Evolutionary conservation across 495 filamentous ascomycete genomes (phyloP).

Genomic region (Penicillium fimorum): DNA sequence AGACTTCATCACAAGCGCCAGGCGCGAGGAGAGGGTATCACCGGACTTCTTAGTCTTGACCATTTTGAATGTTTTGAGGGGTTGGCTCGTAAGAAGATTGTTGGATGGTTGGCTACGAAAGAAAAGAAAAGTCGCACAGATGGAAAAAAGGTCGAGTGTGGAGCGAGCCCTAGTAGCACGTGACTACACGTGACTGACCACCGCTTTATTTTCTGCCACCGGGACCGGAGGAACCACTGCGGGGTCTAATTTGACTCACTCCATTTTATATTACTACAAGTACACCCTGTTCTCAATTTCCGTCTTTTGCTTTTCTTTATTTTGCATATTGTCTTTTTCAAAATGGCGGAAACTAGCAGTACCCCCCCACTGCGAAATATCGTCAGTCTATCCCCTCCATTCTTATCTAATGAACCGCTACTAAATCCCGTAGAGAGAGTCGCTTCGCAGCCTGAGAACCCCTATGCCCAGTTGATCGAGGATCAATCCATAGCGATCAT

Average conservation of each 20-base stretch:
- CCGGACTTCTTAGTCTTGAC: slow-evolving; percentile 92
- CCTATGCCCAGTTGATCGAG: slow-evolving; percentile 80
- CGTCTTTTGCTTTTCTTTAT: background rate
- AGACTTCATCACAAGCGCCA: slow-evolving; percentile 96
- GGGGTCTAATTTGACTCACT: slow-evolving; percentile 12
- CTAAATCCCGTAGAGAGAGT: slow-evolving; percentile 67
- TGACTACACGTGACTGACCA: background rate
- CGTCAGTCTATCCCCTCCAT: slow-evolving; percentile 43
- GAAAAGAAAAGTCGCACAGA: slow-evolving; percentile 5
- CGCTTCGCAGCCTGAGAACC: slow-evolving; percentile 80
- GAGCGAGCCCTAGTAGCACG: slow-evolving; percentile 6
- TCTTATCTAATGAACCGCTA: slow-evolving; percentile 33
- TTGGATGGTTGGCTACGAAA: slow-evolving; percentile 7
- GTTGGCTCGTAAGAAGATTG: slow-evolving; percentile 9
- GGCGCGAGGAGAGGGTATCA: slow-evolving; percentile 86
- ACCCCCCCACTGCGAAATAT: slow-evolving; percentile 24
- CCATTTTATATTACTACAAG: background rate
- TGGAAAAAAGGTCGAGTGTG: slow-evolving; percentile 5
- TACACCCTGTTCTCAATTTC: slow-evolving; percentile 12
- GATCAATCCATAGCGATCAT: slow-evolving; percentile 82
- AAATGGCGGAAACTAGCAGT: slow-evolving; percentile 33
- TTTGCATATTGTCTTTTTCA: slow-evolving; percentile 13
- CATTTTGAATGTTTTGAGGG: slow-evolving; percentile 24
- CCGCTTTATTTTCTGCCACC: slow-evolving; percentile 9
- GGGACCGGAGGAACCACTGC: slow-evolving; percentile 2